These are phyloP conservation scores for Fraxinus velutina DNA, from an alignment of 305 asterid species.

Conservation along the genomic window DNA sequence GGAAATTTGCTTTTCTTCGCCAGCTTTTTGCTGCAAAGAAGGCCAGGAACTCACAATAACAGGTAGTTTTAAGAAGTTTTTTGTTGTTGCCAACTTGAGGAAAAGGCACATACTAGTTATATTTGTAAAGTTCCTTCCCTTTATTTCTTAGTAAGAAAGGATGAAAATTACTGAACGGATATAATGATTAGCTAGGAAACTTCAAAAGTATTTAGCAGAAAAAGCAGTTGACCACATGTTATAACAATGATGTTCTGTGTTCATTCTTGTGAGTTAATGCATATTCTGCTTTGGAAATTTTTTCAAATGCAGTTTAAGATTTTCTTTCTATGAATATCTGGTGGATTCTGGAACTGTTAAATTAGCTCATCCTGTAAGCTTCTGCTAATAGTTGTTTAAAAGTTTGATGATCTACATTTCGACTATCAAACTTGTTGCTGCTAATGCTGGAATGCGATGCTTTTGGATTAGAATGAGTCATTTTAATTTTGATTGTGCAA, in stretches of 20 bases:
- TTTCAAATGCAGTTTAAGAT: not conserved
- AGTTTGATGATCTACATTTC: not conserved
- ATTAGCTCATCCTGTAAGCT: not conserved
- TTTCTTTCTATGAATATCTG: not conserved
- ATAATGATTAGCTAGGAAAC: not conserved
- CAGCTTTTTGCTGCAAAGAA: conserved; percentile 87
- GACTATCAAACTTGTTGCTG: not conserved
- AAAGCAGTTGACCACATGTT: not conserved
- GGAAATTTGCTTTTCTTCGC: conserved; percentile 76
- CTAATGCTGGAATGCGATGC: not conserved
- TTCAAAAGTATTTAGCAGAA: not conserved
- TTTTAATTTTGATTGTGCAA: not conserved
- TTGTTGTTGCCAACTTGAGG: not conserved
- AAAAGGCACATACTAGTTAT: conserved; percentile 10
- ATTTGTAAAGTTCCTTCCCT: not conserved
- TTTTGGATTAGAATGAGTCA: not conserved
- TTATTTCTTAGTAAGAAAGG: not conserved
- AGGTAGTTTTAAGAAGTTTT: conserved; percentile 9
- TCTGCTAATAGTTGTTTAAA: not conserved
- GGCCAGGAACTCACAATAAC: conserved; percentile 55
- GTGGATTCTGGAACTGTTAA: not conserved
- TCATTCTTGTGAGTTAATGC: not conserved
- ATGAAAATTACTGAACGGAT: not conserved
- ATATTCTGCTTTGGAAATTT: not conserved
- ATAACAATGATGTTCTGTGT: not conserved